Evolutionary conservation across 129 eudicot species (phyloP).

Genomic region (Oenanthe sinensis): DNA sequence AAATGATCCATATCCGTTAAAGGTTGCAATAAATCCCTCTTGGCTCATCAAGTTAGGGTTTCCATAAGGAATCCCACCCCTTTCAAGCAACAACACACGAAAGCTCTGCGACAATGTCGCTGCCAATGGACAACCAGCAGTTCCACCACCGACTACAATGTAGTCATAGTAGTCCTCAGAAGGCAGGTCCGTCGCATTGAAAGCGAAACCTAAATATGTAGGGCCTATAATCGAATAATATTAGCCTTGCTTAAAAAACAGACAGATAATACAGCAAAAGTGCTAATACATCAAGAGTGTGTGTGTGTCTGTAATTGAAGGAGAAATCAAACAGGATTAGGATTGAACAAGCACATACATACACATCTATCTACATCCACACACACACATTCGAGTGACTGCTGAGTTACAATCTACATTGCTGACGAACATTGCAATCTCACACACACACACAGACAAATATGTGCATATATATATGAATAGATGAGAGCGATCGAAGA

Average conservation of each 20-base stretch:
- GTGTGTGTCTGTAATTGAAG: not conserved
- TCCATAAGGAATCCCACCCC: slow-evolving; percentile 57
- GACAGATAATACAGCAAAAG: not conserved
- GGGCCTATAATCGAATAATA: slow-evolving; percentile 33
- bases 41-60: slow-evolving; percentile 60
- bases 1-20: slow-evolving; percentile 39
- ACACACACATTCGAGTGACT: not conserved
- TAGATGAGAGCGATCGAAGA: not conserved
- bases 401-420: not conserved
- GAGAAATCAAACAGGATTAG: not conserved
- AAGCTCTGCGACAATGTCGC: slow-evolving; percentile 51
- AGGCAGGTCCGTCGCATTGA: slow-evolving; percentile 61
- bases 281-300: too few species aligned
- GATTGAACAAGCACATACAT: not conserved
- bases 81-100: slow-evolving; percentile 57
- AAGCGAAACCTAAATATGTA: slow-evolving; percentile 35
- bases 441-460: not conserved
- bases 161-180: slow-evolving; percentile 65
- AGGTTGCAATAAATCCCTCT: slow-evolving; percentile 48
- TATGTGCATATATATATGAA: not conserved
- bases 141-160: slow-evolving; percentile 86
- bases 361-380: not conserved
- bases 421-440: not conserved
- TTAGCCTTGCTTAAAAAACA: not conserved
- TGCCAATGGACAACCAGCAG: slow-evolving; percentile 81